Evolutionary conservation across 768 basidiomycete genomes (phyloP), one percentile per base, ranked within the genome.

Genomic region (Tricholoma saponaceum): DNA sequence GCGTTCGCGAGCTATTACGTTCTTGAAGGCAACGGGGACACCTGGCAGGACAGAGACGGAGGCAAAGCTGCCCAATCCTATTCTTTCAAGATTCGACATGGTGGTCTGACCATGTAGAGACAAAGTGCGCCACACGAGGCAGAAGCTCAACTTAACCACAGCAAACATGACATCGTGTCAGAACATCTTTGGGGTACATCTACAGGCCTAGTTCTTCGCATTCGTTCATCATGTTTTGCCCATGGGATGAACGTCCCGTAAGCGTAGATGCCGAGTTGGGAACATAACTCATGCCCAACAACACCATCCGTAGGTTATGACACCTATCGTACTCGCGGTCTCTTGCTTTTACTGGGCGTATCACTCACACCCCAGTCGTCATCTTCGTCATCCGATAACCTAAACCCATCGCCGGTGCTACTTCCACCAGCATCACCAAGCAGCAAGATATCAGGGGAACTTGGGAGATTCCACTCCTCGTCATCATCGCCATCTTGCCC

Each of bases 361-460:
- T 30, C 26, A 30, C 26, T 50, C n/a, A 50, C 28, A 28, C 47
- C 47, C 47, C 16, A 50, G 3, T 1, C 7, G 5, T 30, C 47
- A 30, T 50, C 47, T 7, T 30, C 47, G 6, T 4, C 47, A 28
- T 49, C 47, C 7, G 43, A 44, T 4, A 46, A 23, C 44, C 44
- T 23, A 25, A 46, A 10, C 12, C 22, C 12, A 5, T 23, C 20
- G 5, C 44, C 20, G 12, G 20, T 0, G 4, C 18, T 10, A 18
- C 44, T 25, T 4, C 10, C 26, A 12, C 39, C 46, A 28, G 39
- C 30, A 8, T 41, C 60, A 30, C 53, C 59, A 43, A 80, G 58
- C 2, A 76, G 64, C 5, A 77, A 58, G 9, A 79, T 57, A 58
- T 77, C 74, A 0, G 79, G 81, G 8, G 79, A 80, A 32, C 74